Percentiles rank a stretch among this genome's conserved stretches.
phyloP scores from a whole-genome alignment of 352 stramenopile genomes.

The Phytophthora syringae region DNA sequence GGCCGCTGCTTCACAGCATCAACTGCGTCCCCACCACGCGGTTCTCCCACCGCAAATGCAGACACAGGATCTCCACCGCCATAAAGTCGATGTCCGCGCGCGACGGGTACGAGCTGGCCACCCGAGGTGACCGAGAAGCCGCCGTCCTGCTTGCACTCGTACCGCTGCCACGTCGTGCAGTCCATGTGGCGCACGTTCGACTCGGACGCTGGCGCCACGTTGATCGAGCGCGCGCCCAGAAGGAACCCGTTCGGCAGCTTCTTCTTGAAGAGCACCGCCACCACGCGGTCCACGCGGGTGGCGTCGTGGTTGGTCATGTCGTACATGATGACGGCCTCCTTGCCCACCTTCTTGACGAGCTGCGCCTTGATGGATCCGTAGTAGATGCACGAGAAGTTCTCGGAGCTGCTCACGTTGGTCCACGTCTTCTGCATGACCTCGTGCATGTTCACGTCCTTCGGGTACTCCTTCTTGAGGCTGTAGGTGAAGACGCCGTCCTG shows the following conservation, averaged over 20 bases:
- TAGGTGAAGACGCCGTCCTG: slow-evolving; percentile 36
- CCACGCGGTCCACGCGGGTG: slow-evolving; percentile 38
- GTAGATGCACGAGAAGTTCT: slow-evolving; percentile 41
- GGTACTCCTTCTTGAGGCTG: slow-evolving; percentile 40
- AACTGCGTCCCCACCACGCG: slow-evolving; percentile 24
- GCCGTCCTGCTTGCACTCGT: slow-evolving; percentile 31
- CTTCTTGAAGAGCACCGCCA: slow-evolving; percentile 39
- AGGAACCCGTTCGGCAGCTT: slow-evolving; percentile 37
- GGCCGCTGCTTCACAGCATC: slow-evolving; percentile 20
- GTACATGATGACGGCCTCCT: slow-evolving; percentile 41
- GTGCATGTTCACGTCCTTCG: slow-evolving; percentile 36
- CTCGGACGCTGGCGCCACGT: slow-evolving; percentile 3
- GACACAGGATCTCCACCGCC: slow-evolving; percentile 43
- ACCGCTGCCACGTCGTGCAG: slow-evolving; percentile 41
- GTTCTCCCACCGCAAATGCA: slow-evolving; percentile 49
- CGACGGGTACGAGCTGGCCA: slow-evolving; percentile 34
- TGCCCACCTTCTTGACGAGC: slow-evolving; percentile 39
- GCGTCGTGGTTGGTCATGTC: slow-evolving; percentile 42
- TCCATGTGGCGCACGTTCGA: slow-evolving; percentile 31
- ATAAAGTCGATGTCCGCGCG: slow-evolving; percentile 40
- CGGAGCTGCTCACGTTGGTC: slow-evolving; percentile 32
- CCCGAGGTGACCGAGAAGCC: slow-evolving; percentile 35
- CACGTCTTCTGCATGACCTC: slow-evolving; percentile 40
- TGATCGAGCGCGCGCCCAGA: slow-evolving; percentile 39
- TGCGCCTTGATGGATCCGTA: slow-evolving; percentile 40